A percentile compares a stretch with the other conserved stretches of the same genome.
Conservation (phyloP, 2,329 filamentous ascomycete species). For the Pseudogymnoascus sp. region DNA sequence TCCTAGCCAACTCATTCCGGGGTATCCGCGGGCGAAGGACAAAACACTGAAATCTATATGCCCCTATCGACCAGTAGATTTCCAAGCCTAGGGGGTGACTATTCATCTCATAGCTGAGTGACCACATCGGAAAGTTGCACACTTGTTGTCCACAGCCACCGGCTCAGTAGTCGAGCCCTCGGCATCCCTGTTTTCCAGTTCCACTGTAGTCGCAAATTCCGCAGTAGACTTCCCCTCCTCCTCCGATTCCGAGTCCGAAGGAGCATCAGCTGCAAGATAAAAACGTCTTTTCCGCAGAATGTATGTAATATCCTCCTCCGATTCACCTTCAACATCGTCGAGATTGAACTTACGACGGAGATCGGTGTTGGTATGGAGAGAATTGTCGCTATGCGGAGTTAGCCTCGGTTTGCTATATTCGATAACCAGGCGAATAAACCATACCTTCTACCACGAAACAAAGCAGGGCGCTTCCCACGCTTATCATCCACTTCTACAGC, state of each 20-base stretch:
- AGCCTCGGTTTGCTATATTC: not conserved
- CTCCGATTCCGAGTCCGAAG: not conserved
- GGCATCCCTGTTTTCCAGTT: constrained; percentile 29
- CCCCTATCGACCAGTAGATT: not conserved
- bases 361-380: not conserved
- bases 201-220: constrained; percentile 12
- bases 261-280: not conserved
- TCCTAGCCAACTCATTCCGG: not conserved
- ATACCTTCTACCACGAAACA: not conserved
- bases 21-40: not conserved
- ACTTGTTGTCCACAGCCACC: constrained; percentile 43
- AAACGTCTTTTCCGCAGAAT: not conserved
- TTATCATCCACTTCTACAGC: not conserved
- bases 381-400: not conserved
- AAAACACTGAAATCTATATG: not conserved
- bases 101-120: constrained; percentile 22
- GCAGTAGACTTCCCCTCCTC: constrained; percentile 10
- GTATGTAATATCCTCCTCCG: not conserved
- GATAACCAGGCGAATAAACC: not conserved
- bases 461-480: not conserved
- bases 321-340: not conserved
- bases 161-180: constrained; percentile 34
- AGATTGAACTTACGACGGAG: not conserved
- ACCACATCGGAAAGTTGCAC: constrained; percentile 41
- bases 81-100: not conserved